Base-by-base conservation (phyloP, 176 grass and related monocot genomes). In the Hordeum marinum region DNA sequence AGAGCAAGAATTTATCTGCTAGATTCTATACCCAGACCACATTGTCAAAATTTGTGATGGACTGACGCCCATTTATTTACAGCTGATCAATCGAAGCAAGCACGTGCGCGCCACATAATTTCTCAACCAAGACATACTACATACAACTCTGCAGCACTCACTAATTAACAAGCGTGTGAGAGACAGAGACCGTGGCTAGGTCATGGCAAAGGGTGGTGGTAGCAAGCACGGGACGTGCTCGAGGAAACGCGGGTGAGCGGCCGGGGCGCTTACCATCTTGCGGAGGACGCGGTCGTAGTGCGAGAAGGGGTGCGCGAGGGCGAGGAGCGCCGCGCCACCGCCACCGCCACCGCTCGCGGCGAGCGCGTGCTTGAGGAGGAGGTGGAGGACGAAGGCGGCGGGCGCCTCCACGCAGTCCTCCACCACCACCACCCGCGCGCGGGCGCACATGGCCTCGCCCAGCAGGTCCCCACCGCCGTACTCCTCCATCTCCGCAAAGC, bases 321-420 rank as follows among this genome's bases (percentile, higher is more conserved):
- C 75, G 26, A 94, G 83, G 79, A 91, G 82, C 39, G 77, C 79
- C 20, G 66, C 86, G 4, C 12, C 50, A 8, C 83, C 74, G 29
- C 45, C 57, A 0, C 9, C 54, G 34, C 13, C 35, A 0, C 9
- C 54, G 34, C 13, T 27, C 2, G 20, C 58, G 32, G 34, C 34
- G 64, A 87, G 77, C 39, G 84, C 81, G 15, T 81, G 82, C 86
- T 90, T 95, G 63, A 95, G 78, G 66, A 95, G 72, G 77, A 84
- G 90, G 72, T 95, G 88, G 65, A 95, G 88, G 58, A 92, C 65
- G 86, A 95, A 92, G 52, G 88, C 85, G 20, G 80, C 90, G 17
- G 85, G 87, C 9, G 88, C 87, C 76, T 92, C 90, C 46, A 95
- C 93, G 83, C 93, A 84, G 72, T 95, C 93, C 85, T 82, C 85